Evolutionary conservation across 2,329 filamentous ascomycete genomes (phyloP), one percentile per base, ranked within the genome.

Genomic region (Colletotrichum euphorbiae): DNA sequence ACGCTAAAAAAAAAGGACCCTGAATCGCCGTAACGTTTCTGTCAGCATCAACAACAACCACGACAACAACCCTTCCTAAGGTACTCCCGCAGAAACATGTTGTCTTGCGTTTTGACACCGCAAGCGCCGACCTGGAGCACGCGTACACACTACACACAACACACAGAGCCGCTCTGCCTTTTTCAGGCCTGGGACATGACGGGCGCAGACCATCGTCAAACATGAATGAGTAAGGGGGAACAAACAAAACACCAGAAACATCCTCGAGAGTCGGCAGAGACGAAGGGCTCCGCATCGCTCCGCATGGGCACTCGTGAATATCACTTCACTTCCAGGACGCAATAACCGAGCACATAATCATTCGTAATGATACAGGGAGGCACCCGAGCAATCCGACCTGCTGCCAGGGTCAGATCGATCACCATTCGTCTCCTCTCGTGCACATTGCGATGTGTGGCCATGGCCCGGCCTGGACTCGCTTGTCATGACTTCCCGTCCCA

Each of bases 391-490:
- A 38, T 38, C 51, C 51, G 51, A 54, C 33, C 38, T 38, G 51
- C 17, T 36, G 17, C 33, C 31, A 54, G 51, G 51, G 31, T 42
- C 42, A 43, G 57, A 52, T 61, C 33, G 58, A 61, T 61, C 58
- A 46, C 52, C 45, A 24, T 15, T 15, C 28, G 52, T 43, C 48
- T 58, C 42, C 55, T 57, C 54, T 59, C 46, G 17, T 52, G 46
- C 36, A 51, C 58, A 61, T 61, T 61, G 46, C 36, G 33, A 61
- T 61, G 58, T 40, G 43, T 50, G 57, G 17, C 21, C 40, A 50
- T 52, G 31, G 40, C 36, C 65, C 33, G 61, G 65, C 54, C 65
- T 64, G 46, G 52, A 58, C 52, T 59, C 43, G 15, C 54, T 52
- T 54, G 46, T 21, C 56, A 46, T 51, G 36, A 15, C 58, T 19